phyloP scores from a whole-genome alignment of 345 rosid genomes.

The Gossypioides kirkii region DNA sequence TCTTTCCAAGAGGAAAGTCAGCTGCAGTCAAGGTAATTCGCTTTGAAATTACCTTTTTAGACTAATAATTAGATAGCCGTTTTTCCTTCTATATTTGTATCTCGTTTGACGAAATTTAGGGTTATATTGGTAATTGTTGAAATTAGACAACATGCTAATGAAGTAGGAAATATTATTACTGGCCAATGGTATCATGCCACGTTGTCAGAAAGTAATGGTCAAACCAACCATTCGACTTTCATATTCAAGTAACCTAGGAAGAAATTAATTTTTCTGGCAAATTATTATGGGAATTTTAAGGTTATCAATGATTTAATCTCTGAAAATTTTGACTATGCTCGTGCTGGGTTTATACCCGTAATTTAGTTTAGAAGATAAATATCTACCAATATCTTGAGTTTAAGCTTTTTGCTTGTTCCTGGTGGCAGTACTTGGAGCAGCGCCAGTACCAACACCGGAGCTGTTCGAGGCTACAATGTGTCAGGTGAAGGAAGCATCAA shows the following conservation, averaged over 20 bases:
- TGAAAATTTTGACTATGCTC: too few species aligned
- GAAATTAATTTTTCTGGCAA: not conserved
- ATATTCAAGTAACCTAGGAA: not conserved
- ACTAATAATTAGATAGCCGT: not conserved
- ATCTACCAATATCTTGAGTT: too few species aligned
- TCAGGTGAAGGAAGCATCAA: slow-evolving; percentile 73
- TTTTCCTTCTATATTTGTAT: not conserved
- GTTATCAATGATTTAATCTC: too few species aligned
- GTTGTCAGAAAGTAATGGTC: not conserved
- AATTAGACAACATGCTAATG: not conserved
- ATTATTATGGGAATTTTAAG: not conserved
- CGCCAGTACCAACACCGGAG: slow-evolving; percentile 75
- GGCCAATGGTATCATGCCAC: not conserved
- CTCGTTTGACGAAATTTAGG: not conserved
- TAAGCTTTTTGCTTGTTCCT: slow-evolving; percentile 4
- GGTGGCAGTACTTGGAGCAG: slow-evolving; percentile 47
- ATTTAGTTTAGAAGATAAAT: not conserved
- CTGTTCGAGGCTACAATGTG: slow-evolving; percentile 61
- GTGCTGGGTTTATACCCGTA: too few species aligned
- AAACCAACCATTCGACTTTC: not conserved
- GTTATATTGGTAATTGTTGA: not conserved
- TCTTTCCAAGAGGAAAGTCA: slow-evolving; percentile 65
- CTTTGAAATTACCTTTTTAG: not conserved
- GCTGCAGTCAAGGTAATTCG: slow-evolving; percentile 42
- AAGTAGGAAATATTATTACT: not conserved